A percentile compares a stretch with the other conserved stretches of the same genome.
phyloP scores from a whole-genome alignment of 306 rosid genomes.

The Vigna trinervia region DNA sequence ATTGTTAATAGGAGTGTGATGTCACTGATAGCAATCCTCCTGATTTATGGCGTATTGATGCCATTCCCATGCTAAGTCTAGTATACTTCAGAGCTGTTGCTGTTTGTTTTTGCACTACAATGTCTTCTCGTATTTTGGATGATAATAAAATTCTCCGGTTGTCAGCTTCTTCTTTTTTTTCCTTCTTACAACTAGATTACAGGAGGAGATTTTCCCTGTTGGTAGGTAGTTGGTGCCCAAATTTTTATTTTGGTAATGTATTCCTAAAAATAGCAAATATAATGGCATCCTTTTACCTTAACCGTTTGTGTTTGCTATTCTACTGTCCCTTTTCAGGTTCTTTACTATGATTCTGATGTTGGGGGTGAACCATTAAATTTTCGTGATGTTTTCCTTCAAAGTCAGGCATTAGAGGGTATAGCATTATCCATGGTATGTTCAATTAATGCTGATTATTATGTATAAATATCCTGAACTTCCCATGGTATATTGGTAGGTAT shows the following conservation, averaged over 20 bases:
- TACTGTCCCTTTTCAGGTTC: slow-evolving; percentile 60
- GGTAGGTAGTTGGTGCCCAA: slow-evolving; percentile 1
- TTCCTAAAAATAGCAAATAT: slow-evolving; percentile 18
- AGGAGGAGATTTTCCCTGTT: slow-evolving; percentile 6
- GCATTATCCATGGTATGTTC: slow-evolving; percentile 86
- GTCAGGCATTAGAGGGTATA: slow-evolving; percentile 97
- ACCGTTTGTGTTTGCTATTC: slow-evolving; percentile 39
- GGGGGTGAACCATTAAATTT: slow-evolving; percentile 91
- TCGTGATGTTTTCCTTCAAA: slow-evolving; percentile 87
- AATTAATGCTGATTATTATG: slow-evolving; percentile 34
- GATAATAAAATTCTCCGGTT: slow-evolving; percentile 25
- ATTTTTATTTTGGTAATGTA: slow-evolving; percentile 22
- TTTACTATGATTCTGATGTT: slow-evolving; percentile 81
- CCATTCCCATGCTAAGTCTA: neutral
- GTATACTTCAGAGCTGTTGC: slow-evolving; percentile 1
- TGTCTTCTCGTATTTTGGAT: slow-evolving; percentile 20
- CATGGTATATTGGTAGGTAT: slow-evolving; percentile 9
- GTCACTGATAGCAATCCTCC: neutral
- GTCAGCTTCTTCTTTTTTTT: neutral
- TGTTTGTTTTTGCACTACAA: neutral
- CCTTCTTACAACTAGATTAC: slow-evolving; percentile 1
- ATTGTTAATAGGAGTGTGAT: neutral
- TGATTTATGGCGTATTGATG: slow-evolving; percentile 11
- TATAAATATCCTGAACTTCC: slow-evolving; percentile 22
- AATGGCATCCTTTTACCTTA: slow-evolving; percentile 16